A percentile compares a stretch with the other conserved stretches of the same genome.
Evolutionary conservation across 176 grass and related monocot species (phyloP).

Genomic region (Lolium rigidum): DNA sequence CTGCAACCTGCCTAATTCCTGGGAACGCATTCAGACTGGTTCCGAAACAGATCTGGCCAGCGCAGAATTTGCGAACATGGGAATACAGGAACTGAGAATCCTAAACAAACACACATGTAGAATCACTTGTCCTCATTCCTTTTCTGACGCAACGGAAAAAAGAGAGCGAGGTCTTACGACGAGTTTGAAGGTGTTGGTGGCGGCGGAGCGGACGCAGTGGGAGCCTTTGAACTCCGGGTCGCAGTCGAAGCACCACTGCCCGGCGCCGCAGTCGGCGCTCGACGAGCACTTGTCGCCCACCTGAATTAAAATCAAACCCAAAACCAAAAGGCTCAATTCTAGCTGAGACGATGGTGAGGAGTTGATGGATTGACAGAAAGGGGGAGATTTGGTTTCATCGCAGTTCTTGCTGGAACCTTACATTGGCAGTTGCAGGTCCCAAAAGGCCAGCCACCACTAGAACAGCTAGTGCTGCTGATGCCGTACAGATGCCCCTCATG

Average conservation of each 20-base stretch:
- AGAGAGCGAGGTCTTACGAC: slow-evolving; percentile 51
- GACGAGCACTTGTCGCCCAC: slow-evolving; percentile 63
- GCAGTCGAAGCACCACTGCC: slow-evolving; percentile 96
- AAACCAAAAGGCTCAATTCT: neutral
- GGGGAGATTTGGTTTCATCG: neutral
- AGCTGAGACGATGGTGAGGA: neutral
- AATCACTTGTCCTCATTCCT: neutral
- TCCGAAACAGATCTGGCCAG: neutral
- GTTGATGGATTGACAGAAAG: neutral
- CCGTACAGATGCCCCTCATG: neutral
- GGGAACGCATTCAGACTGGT: neutral
- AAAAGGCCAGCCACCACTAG: slow-evolving; percentile 9
- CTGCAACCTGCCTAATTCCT: neutral
- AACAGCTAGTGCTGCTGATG: neutral
- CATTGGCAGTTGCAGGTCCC: slow-evolving; percentile 45
- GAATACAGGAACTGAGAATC: neutral
- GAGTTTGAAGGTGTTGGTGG: slow-evolving; percentile 65
- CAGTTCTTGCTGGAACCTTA: slow-evolving; percentile 29
- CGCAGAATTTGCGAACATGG: neutral
- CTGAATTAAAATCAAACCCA: slow-evolving; percentile 27
- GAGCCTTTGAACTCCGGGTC: slow-evolving; percentile 54
- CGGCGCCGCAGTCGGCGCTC: slow-evolving; percentile 60
- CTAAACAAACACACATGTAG: neutral
- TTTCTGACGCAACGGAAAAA: neutral
- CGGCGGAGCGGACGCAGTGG: slow-evolving; percentile 71